phyloP scores from a whole-genome alignment of 805 yeast genomes.

The Saccharomycopsis javanensis region DNA sequence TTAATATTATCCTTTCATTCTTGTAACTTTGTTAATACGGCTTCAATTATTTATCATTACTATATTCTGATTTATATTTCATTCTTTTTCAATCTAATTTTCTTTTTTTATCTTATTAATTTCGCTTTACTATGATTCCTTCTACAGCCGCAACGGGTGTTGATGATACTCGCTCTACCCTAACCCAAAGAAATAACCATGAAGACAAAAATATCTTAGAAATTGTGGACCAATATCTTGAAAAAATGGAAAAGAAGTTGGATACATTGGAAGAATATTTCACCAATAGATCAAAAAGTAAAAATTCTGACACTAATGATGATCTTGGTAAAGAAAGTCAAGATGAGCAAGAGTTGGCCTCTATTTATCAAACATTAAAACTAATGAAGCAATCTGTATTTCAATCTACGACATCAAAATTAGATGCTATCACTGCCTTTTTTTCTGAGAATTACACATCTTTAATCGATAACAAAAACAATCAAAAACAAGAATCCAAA shows the following conservation, averaged over 20 bases:
- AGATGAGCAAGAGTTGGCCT: conserved; percentile 9
- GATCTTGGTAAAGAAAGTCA: not conserved
- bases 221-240: conserved; percentile 12
- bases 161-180: not conserved
- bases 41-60: too few species aligned
- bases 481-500: not conserved
- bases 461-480: conserved; percentile 1
- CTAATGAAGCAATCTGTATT: conserved; percentile 14
- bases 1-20: too few species aligned
- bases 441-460: conserved; percentile 15
- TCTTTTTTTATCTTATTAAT: not conserved
- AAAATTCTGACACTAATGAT: not conserved
- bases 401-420: conserved; percentile 10
- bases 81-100: not conserved
- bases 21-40: too few species aligned
- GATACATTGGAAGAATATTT: conserved; percentile 16
- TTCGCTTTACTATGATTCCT: not conserved
- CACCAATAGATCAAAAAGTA: not conserved
- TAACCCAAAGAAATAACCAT: not conserved
- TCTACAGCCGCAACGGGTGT: not conserved
- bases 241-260: conserved; percentile 11
- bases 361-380: conserved; percentile 14
- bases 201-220: conserved; percentile 11
- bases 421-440: conserved; percentile 12
- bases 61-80: too few species aligned